Evolutionary conservation across 257 asterid genomes (phyloP), one percentile per base, ranked within the genome.

Genomic region (Petrea volubilis): DNA sequence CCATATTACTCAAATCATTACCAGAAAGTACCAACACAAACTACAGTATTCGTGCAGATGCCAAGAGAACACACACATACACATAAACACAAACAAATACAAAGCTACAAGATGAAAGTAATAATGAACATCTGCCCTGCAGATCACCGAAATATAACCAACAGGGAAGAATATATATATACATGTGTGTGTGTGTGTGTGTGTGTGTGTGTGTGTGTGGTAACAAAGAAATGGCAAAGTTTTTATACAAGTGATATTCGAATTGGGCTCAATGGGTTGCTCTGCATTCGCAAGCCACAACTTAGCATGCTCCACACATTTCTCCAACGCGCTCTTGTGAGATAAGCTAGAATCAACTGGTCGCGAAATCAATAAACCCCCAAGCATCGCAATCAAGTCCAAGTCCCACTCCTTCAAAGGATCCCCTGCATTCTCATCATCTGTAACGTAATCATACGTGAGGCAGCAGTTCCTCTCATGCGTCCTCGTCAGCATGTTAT

Each of bases 401-500:
- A 93, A 78, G 67, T 93, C 98, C 72, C 74, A 58, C 73, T 95
- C 97, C 18, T 83, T 87, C 72, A 92, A 74, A 53, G 85, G 83
- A 60, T 85, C 96, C 12, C 81, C 82, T 0, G 81, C 81, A 40
- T 79, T 63, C 25, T 84, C 97, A 53, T 87, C 98, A 64, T 91
- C 97, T 5, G 97, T 90, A 24, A 93, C 96, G 64, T 82, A 86
- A 76, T 93, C 98, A 31, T 93, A 93, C 0, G 96, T 82, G 73
- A 93, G 79, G 81, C 98, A 91, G 72, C 91, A 88, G 0, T 84
- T 87, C 82, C 97, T 87, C 84, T 93, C 97, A 60, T 85, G 97
- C 14, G 86, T 79, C 87, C 89, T 90, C 7, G 85, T 82, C 71
- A 87, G 68, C 96, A 89, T 71, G 71, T 67, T 69, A 1, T 78